phyloP scores from a whole-genome alignment of 169 alveolate genomes.

The Theileria parva region DNA sequence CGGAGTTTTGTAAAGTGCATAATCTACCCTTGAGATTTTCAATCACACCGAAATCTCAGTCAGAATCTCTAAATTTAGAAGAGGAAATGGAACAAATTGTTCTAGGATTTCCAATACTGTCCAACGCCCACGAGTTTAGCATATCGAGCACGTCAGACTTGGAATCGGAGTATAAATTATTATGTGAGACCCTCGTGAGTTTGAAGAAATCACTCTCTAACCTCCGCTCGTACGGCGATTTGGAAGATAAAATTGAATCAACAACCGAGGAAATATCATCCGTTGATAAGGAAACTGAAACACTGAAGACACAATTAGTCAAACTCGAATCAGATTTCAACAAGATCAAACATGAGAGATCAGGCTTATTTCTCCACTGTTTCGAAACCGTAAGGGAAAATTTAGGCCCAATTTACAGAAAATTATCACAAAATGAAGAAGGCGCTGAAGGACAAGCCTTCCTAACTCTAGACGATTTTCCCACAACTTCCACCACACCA shows the following conservation, averaged over 20 bases:
- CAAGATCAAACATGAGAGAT: conserved; percentile 65
- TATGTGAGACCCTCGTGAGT: conserved; percentile 20
- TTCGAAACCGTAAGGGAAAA: conserved; percentile 68
- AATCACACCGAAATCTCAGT: conserved; percentile 8
- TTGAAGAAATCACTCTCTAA: conserved; percentile 47
- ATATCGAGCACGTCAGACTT: neutral
- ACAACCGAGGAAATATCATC: conserved; percentile 57
- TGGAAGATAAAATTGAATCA: conserved; percentile 49
- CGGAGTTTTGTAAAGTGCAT: conserved; percentile 45
- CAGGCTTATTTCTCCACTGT: conserved; percentile 71
- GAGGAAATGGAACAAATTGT: neutral
- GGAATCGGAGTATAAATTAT: neutral
- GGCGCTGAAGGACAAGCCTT: conserved; percentile 75
- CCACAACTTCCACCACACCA: too few species aligned
- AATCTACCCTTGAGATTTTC: conserved; percentile 27
- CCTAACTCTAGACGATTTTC: conserved; percentile 68
- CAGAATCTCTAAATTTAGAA: neutral
- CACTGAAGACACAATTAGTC: conserved; percentile 56
- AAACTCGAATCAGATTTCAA: conserved; percentile 69
- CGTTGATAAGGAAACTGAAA: conserved; percentile 63
- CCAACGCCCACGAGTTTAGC: neutral
- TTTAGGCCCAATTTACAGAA: conserved; percentile 71
- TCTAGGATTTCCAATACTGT: neutral
- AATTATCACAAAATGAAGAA: conserved; percentile 62
- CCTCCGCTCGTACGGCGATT: conserved; percentile 55